Evolutionary conservation across 2,329 filamentous ascomycete genomes (phyloP).

Genomic region (Knoxdaviesia proteae): DNA sequence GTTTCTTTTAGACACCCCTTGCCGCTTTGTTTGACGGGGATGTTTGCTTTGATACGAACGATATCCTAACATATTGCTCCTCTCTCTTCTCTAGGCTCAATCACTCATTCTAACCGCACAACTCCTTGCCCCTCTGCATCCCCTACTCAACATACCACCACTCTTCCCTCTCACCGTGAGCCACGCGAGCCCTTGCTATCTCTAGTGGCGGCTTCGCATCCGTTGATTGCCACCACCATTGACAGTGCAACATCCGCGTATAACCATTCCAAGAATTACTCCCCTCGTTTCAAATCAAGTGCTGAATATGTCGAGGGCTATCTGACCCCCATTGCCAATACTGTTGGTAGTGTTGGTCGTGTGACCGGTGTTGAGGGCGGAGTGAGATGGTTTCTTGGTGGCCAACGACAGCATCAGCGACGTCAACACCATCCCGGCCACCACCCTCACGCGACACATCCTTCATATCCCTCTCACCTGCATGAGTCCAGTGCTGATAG

Average conservation of each 20-base stretch:
- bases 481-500: too few relatives aligned
- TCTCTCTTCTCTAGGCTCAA: too few relatives aligned
- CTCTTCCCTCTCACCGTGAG: slow-evolving; percentile 9
- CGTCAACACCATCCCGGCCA: slow-evolving; percentile 54
- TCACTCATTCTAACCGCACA: too few relatives aligned
- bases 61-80: too few relatives aligned
- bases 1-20: neutral
- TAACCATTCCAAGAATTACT: slow-evolving; percentile 72
- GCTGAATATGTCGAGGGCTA: slow-evolving; percentile 83
- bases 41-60: too few relatives aligned
- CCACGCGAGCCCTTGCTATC: slow-evolving; percentile 59
- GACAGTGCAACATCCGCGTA: slow-evolving; percentile 73
- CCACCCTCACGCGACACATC: too few relatives aligned
- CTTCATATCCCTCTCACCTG: too few relatives aligned
- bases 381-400: slow-evolving; percentile 62
- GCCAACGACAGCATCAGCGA: slow-evolving; percentile 11
- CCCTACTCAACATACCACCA: slow-evolving; percentile 5
- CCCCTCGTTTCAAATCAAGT: slow-evolving; percentile 69
- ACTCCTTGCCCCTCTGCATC: too few relatives aligned
- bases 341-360: slow-evolving; percentile 63
- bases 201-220: slow-evolving; percentile 73
- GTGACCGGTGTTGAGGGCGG: slow-evolving; percentile 76
- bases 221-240: slow-evolving; percentile 66
- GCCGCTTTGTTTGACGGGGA: too few relatives aligned
- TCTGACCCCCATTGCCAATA: slow-evolving; percentile 68